These are phyloP conservation scores for Aspergillus persii DNA, from an alignment of 2,329 filamentous ascomycete genomes.

Conservation along the genomic window DNA sequence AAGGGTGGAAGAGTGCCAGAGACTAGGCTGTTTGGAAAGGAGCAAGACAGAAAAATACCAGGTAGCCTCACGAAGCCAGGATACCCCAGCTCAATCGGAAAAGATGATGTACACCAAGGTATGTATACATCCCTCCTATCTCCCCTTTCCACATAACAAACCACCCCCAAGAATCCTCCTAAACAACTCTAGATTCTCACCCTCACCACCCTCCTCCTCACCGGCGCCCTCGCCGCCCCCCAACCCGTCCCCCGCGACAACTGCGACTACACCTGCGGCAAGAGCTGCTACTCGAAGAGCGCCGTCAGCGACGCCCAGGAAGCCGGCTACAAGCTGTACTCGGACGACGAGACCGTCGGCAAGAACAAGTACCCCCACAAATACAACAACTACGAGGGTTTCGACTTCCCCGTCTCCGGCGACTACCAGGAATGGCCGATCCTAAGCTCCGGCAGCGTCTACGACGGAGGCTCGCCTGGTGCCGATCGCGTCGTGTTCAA, in stretches of 20 bases:
- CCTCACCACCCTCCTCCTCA: conserved; percentile 19
- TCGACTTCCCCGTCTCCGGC: conserved; percentile 56
- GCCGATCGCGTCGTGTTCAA: conserved; percentile 67
- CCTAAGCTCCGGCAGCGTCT: conserved; percentile 47
- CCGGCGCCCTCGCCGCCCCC: conserved; percentile 26
- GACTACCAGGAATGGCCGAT: conserved; percentile 67
- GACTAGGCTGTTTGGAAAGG: neutral
- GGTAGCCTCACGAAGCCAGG: neutral
- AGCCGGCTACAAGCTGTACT: conserved; percentile 53
- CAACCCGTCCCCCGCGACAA: conserved; percentile 32
- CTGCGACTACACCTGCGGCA: conserved; percentile 55
- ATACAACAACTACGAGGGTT: conserved; percentile 64
- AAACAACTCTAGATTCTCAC: conserved; percentile 1
- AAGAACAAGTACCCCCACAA: conserved; percentile 55
- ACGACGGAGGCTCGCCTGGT: conserved; percentile 62
- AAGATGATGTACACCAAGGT: conserved; percentile 29
- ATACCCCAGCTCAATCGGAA: neutral
- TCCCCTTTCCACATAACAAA: neutral
- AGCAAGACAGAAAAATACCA: neutral
- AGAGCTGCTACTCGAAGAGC: conserved; percentile 50
- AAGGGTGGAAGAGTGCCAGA: neutral
- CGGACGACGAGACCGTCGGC: conserved; percentile 29
- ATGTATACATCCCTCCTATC: neutral
- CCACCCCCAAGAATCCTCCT: neutral
- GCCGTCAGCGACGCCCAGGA: conserved; percentile 52